phyloP scores from a whole-genome alignment of 164 flowering plant genomes.

The Tinospora cordifolia region DNA sequence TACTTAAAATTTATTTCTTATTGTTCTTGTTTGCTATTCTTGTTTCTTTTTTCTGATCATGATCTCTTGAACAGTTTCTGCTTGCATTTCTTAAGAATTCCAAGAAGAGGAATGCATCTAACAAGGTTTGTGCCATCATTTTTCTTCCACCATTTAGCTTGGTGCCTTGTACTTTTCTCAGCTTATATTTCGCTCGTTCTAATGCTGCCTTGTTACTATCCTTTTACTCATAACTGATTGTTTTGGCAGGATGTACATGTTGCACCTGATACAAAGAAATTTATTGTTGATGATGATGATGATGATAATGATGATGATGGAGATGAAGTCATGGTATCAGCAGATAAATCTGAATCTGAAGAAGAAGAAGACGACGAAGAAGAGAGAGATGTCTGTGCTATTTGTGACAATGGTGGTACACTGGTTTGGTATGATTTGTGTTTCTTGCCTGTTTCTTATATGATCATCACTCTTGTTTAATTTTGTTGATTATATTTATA shows the following conservation, averaged over 20 bases:
- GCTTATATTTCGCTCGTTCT: background rate
- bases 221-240: too few species aligned
- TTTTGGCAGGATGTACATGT: slow-evolving; percentile 26
- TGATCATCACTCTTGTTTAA: background rate
- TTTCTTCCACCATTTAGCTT: background rate
- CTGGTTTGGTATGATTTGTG: slow-evolving; percentile 45
- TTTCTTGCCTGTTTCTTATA: background rate
- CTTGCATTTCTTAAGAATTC: slow-evolving; percentile 41
- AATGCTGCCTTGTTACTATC: background rate
- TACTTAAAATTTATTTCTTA: background rate
- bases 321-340: slow-evolving; percentile 29
- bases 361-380: slow-evolving; percentile 32
- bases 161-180: background rate
- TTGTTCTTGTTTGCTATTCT: background rate
- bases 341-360: slow-evolving; percentile 35
- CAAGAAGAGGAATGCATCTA: slow-evolving; percentile 28
- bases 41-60: slow-evolving; percentile 2
- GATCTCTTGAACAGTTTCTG: slow-evolving; percentile 41
- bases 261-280: slow-evolving; percentile 17
- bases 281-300: slow-evolving; percentile 42
- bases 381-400: slow-evolving; percentile 43
- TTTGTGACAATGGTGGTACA: slow-evolving; percentile 87
- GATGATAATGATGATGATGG: slow-evolving; percentile 26
- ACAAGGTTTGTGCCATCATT: slow-evolving; percentile 43
- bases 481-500: background rate